Evolutionary conservation across 2,329 filamentous ascomycete genomes (phyloP).

Genomic region (Alternaria solani): DNA sequence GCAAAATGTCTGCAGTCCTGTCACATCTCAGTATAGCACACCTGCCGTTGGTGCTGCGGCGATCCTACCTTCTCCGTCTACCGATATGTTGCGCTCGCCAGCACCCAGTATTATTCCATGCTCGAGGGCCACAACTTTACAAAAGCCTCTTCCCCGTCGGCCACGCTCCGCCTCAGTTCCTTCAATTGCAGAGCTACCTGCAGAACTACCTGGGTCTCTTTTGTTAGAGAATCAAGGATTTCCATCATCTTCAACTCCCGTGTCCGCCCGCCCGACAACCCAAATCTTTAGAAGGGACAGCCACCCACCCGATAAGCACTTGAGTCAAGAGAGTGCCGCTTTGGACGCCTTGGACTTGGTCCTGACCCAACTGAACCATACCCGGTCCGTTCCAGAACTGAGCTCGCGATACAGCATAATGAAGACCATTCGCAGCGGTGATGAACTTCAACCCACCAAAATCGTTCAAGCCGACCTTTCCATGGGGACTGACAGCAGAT

Average conservation of each 20-base stretch:
- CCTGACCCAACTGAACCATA: conserved; percentile 25
- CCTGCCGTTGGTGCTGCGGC: conserved; percentile 40
- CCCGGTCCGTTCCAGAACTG: conserved; percentile 25
- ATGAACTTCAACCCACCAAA: conserved; percentile 28
- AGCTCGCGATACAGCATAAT: conserved; percentile 30
- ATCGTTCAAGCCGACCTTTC: conserved; percentile 28
- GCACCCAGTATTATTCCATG: conserved; percentile 42
- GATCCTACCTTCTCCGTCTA: conserved; percentile 53
- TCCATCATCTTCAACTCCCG: conserved; percentile 25
- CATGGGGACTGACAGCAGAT: conserved; percentile 36
- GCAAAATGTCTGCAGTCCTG: conserved; percentile 32
- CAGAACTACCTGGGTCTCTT: conserved; percentile 39
- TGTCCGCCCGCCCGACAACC: conserved; percentile 19
- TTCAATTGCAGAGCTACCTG: conserved; percentile 47
- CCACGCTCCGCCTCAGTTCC: conserved; percentile 53
- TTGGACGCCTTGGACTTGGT: conserved; percentile 12
- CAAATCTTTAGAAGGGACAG: conserved; percentile 23
- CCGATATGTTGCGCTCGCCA: conserved; percentile 55
- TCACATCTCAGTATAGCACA: conserved; percentile 40
- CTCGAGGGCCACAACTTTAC: conserved; percentile 38
- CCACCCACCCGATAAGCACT: conserved; percentile 8
- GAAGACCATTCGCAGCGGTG: conserved; percentile 37
- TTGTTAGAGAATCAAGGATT: conserved; percentile 48
- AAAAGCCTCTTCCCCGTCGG: conserved; percentile 49
- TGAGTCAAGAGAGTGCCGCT: not conserved